These are phyloP conservation scores for Lepidium didymum DNA, from an alignment of 345 rosid species.

Conservation along the genomic window DNA sequence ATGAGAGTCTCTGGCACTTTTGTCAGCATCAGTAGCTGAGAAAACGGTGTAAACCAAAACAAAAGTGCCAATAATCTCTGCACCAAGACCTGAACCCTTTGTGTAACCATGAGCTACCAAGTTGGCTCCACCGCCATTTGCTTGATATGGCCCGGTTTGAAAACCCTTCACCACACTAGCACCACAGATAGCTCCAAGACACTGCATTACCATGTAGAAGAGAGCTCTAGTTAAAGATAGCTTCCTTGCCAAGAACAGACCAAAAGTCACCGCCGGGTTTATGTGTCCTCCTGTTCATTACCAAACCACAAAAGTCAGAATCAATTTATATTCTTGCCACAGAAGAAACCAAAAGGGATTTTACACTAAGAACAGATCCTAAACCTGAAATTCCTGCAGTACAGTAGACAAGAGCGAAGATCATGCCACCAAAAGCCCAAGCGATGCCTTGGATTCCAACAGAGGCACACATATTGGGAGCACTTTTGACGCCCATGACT, in stretches of 20 bases:
- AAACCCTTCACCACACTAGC: slow-evolving; percentile 71
- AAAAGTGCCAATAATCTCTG: slow-evolving; percentile 66
- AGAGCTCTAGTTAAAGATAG: slow-evolving; percentile 58
- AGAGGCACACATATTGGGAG: slow-evolving; percentile 34
- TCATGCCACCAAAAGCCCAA: slow-evolving; percentile 83
- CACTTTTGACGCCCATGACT: slow-evolving; percentile 53
- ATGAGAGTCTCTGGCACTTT: slow-evolving; percentile 75
- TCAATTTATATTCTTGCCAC: neutral
- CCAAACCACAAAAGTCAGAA: neutral
- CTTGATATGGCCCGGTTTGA: slow-evolving; percentile 26
- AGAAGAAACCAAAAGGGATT: neutral
- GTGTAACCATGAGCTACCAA: slow-evolving; percentile 50
- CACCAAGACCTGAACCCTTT: slow-evolving; percentile 66
- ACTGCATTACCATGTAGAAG: slow-evolving; percentile 59
- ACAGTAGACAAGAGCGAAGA: slow-evolving; percentile 73
- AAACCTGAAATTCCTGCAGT: slow-evolving; percentile 74
- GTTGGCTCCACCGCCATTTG: slow-evolving; percentile 56
- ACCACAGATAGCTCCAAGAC: slow-evolving; percentile 69
- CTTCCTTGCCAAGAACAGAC: slow-evolving; percentile 60
- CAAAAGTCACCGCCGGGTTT: slow-evolving; percentile 68
- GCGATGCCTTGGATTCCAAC: slow-evolving; percentile 75
- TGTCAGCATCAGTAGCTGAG: slow-evolving; percentile 76
- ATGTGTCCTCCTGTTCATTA: slow-evolving; percentile 54
- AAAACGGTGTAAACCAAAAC: slow-evolving; percentile 65
- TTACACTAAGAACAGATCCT: neutral